Evolutionary conservation across 805 yeast genomes (phyloP).

Genomic region (Saccharomyces eubayanus): DNA sequence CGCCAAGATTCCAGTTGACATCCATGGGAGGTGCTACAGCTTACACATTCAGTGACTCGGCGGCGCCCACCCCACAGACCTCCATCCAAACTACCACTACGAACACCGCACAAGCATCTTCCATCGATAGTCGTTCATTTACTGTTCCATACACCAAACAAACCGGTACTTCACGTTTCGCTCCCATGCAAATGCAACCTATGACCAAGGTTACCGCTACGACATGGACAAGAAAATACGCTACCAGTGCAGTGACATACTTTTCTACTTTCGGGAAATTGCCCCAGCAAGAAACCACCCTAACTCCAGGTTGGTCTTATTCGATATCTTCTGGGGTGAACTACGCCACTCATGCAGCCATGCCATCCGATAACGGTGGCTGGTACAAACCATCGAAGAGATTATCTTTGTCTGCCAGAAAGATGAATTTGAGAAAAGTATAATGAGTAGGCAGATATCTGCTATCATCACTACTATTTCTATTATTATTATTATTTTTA

Average conservation of each 20-base stretch:
- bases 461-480: background rate
- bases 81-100: slow-evolving; percentile 29
- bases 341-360: slow-evolving; percentile 62
- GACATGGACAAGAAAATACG: slow-evolving; percentile 55
- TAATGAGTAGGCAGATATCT: background rate
- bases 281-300: slow-evolving; percentile 45
- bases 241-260: slow-evolving; percentile 60
- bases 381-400: slow-evolving; percentile 57
- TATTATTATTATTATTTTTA: background rate
- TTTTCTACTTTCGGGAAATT: slow-evolving; percentile 38
- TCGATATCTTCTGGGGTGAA: slow-evolving; percentile 55
- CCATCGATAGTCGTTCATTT: slow-evolving; percentile 45
- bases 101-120: slow-evolving; percentile 27
- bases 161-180: slow-evolving; percentile 69
- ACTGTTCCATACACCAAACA: slow-evolving; percentile 66
- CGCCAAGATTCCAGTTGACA: slow-evolving; percentile 53
- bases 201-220: slow-evolving; percentile 57
- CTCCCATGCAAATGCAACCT: slow-evolving; percentile 93
- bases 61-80: slow-evolving; percentile 38
- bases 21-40: slow-evolving; percentile 63
- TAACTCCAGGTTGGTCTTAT: slow-evolving; percentile 82
- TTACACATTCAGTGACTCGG: slow-evolving; percentile 40
- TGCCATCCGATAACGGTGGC: slow-evolving; percentile 52
- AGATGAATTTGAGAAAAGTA: slow-evolving; percentile 14
- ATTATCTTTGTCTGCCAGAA: slow-evolving; percentile 30